phyloP scores from a whole-genome alignment of 2,329 filamentous ascomycete genomes.

The Grosmannia huntii region DNA sequence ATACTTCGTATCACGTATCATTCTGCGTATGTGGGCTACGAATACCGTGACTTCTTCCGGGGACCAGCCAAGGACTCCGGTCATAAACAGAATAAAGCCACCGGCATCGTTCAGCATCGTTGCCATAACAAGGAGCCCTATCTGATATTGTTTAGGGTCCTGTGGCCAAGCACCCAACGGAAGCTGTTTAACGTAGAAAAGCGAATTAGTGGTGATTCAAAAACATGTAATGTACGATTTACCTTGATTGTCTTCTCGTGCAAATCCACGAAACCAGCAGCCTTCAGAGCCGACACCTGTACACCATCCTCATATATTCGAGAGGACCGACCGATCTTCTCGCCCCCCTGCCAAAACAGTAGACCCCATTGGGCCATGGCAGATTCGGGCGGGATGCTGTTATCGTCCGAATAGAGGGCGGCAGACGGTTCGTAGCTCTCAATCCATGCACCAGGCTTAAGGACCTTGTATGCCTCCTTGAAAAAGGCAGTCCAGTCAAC shows the following conservation, averaged over 20 bases:
- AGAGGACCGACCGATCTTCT: constrained; percentile 28
- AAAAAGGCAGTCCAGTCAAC: constrained; percentile 32
- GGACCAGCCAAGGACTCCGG: constrained; percentile 10
- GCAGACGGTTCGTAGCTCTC: constrained; percentile 11
- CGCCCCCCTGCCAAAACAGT: constrained; percentile 22
- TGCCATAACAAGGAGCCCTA: constrained; percentile 12
- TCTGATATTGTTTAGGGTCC: constrained; percentile 17
- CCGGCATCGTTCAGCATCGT: constrained; percentile 9
- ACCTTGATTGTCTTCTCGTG: constrained; percentile 34
- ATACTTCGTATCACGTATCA: background rate
- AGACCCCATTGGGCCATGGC: constrained; percentile 11
- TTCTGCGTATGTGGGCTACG: constrained; percentile 6
- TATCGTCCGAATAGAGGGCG: constrained; percentile 14
- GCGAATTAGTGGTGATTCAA: too few species aligned
- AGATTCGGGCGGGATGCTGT: constrained; percentile 9
- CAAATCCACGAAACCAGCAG: constrained; percentile 45
- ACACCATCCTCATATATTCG: constrained; percentile 39
- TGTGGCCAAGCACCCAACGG: constrained; percentile 20
- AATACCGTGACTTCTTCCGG: constrained; percentile 10
- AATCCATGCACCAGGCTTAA: constrained; percentile 17
- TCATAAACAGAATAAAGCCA: constrained; percentile 11
- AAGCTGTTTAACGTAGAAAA: too few species aligned
- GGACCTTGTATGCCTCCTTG: constrained; percentile 23
- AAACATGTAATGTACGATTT: too few species aligned
- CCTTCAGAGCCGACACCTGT: constrained; percentile 36